Conservation (phyloP, 345 rosid species). For the Heritiera fomes region DNA sequence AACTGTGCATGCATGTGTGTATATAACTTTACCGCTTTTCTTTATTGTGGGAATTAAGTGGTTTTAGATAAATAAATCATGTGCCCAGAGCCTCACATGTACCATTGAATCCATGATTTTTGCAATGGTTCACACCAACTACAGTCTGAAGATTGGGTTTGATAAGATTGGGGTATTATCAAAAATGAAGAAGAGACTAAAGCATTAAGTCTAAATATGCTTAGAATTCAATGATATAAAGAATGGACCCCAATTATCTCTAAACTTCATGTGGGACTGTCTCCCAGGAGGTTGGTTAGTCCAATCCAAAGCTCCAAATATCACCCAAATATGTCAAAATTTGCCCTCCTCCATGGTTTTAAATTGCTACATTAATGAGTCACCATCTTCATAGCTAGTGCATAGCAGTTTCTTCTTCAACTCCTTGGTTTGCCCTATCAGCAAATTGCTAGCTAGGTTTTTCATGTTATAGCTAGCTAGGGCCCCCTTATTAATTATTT, state of each 20-base stretch:
- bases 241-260: conserved; percentile 32
- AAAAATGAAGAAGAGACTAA: conserved; percentile 4
- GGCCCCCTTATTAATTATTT: neutral
- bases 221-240: conserved; percentile 7
- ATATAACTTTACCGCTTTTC: neutral
- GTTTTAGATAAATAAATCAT: neutral
- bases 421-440: neutral
- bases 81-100: neutral
- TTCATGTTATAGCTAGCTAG: neutral
- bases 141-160: conserved; percentile 37
- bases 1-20: neutral
- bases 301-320: conserved; percentile 29
- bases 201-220: conserved; percentile 17
- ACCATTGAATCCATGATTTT: conserved; percentile 9
- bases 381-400: conserved; percentile 14
- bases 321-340: conserved; percentile 17
- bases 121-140: conserved; percentile 22
- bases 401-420: neutral
- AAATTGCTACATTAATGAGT: neutral
- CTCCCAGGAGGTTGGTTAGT: conserved; percentile 41
- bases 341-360: neutral
- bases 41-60: neutral
- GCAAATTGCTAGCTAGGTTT: neutral
- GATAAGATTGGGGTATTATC: conserved; percentile 32
- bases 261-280: conserved; percentile 45